Conservation (phyloP, 371 early-diverging fungal genomes). For the Mucor piriformis region DNA sequence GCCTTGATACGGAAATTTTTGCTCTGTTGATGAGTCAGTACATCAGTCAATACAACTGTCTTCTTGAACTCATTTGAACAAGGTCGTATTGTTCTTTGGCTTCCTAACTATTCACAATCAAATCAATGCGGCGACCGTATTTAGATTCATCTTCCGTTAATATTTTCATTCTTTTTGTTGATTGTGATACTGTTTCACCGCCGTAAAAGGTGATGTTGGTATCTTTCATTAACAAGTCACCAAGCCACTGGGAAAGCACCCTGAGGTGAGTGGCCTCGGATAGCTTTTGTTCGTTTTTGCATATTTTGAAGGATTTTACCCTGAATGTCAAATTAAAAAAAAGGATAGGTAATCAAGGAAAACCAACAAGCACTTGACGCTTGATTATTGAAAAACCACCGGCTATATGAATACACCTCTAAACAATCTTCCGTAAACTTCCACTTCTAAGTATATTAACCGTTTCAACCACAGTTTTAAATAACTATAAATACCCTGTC, state of each 20-base stretch:
- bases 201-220: not conserved
- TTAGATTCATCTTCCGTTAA: constrained; percentile 4
- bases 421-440: too few species aligned
- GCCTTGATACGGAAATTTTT: constrained; percentile 10
- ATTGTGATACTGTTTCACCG: constrained; percentile 7
- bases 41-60: not conserved
- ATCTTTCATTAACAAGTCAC: constrained; percentile 3
- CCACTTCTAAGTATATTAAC: too few species aligned
- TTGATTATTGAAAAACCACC: too few species aligned
- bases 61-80: constrained; percentile 14
- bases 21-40: constrained; percentile 3
- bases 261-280: constrained; percentile 9
- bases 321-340: too few species aligned
- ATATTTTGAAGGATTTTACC: constrained; percentile 2
- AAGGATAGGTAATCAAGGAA: too few species aligned
- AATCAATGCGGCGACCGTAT: constrained; percentile 3
- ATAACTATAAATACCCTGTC: too few species aligned
- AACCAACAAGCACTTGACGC: too few species aligned
- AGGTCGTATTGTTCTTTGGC: constrained; percentile 8
- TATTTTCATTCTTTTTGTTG: constrained; percentile 14
- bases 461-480: too few species aligned
- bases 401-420: too few species aligned
- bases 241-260: not conserved
- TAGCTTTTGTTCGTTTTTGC: not conserved
- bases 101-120: constrained; percentile 1